Conservation (phyloP, 2,329 filamentous ascomycete species). For the Fusarium multiceps region DNA sequence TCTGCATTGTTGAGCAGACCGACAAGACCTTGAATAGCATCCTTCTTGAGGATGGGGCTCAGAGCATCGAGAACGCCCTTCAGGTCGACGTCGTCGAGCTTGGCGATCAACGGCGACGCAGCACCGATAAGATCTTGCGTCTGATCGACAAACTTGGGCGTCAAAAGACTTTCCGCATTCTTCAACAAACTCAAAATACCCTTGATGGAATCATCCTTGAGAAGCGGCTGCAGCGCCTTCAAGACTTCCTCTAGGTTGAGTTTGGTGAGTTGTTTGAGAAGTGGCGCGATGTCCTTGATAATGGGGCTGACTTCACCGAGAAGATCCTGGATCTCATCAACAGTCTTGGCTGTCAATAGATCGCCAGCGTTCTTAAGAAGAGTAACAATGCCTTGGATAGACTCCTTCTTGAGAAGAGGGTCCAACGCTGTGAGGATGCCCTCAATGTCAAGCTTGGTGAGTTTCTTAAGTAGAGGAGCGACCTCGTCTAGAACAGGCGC, state of each 20-base stretch:
- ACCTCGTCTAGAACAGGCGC: constrained; percentile 48
- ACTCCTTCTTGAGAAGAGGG: constrained; percentile 46
- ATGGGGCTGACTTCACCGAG: constrained; percentile 50
- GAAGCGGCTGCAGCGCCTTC: constrained; percentile 51
- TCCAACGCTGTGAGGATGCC: constrained; percentile 47
- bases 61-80: not conserved
- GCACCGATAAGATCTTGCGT: constrained; percentile 34
- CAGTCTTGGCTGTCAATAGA: constrained; percentile 38
- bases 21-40: constrained; percentile 1
- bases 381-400: constrained; percentile 42
- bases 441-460: constrained; percentile 49
- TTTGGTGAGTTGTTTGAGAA: constrained; percentile 45
- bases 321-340: constrained; percentile 48
- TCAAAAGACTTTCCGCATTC: constrained; percentile 49
- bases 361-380: constrained; percentile 42
- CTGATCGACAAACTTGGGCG: constrained; percentile 39
- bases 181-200: constrained; percentile 45
- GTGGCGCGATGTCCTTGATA: constrained; percentile 39
- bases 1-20: constrained; percentile 8
- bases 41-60: constrained; percentile 8
- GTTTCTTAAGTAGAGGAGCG: constrained; percentile 48
- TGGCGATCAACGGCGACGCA: constrained; percentile 19
- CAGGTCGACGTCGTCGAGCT: constrained; percentile 19
- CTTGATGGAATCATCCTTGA: constrained; percentile 42
- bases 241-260: constrained; percentile 51